Evolutionary conservation across 352 stramenopile genomes (phyloP).

Genomic region (Phytophthora pistaciae): DNA sequence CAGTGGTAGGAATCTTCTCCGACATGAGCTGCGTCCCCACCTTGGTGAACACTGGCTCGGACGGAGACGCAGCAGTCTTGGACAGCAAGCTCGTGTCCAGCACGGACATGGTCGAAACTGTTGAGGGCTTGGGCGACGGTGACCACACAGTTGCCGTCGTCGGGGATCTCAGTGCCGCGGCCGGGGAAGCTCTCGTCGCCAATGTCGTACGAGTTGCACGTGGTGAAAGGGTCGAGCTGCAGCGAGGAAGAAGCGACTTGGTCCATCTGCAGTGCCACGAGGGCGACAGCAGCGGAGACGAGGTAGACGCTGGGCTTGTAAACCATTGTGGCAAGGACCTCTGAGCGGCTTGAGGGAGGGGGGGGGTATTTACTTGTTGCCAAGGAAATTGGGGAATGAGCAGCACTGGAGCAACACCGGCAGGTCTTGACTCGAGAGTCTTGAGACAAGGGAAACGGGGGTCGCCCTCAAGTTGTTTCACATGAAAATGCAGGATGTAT

Average conservation of each 20-base stretch:
- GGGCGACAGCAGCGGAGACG: constrained; percentile 1
- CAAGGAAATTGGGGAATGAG: constrained; percentile 1
- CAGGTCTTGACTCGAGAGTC: neutral
- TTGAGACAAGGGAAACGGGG: neutral
- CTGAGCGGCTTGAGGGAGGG: neutral
- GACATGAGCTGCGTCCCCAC: constrained; percentile 12
- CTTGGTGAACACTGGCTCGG: constrained; percentile 8
- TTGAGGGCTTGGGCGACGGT: constrained; percentile 7
- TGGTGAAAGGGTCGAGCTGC: constrained; percentile 4
- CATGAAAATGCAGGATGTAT: neutral
- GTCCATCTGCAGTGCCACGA: constrained; percentile 8
- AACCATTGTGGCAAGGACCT: neutral
- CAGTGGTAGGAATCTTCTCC: neutral
- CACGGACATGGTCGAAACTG: constrained; percentile 11
- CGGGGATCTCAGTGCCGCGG: constrained; percentile 3
- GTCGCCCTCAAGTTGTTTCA: neutral
- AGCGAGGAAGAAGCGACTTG: constrained; percentile 5
- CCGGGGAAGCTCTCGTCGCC: constrained; percentile 9
- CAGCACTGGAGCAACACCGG: neutral
- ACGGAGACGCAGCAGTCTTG: constrained; percentile 5
- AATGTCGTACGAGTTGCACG: constrained; percentile 9
- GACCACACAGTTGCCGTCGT: constrained; percentile 13
- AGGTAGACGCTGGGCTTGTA: constrained; percentile 7
- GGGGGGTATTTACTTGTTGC: neutral
- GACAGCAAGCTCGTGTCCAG: constrained; percentile 12